These are phyloP conservation scores for Erythrophleum ivorense DNA, from an alignment of 331 rosid genomes.

Conservation along the genomic window DNA sequence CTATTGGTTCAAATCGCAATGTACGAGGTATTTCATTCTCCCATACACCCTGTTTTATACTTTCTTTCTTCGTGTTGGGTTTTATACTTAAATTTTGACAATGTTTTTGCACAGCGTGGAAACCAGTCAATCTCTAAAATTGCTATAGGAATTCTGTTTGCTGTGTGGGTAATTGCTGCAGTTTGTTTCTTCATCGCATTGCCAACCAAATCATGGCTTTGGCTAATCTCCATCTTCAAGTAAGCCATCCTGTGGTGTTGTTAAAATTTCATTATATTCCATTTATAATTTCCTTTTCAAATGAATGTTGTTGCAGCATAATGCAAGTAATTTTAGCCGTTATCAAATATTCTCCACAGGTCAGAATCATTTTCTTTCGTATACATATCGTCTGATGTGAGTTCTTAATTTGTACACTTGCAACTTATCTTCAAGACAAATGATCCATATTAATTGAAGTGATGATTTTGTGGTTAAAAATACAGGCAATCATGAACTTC, in stretches of 20 bases:
- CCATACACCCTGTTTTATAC: background rate
- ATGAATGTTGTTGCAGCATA: conserved; percentile 54
- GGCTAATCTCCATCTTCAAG: conserved; percentile 71
- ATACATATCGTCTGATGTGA: too few relatives aligned
- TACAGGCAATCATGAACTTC: conserved; percentile 71
- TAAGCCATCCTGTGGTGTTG: conserved; percentile 24
- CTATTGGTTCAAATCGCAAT: conserved; percentile 61
- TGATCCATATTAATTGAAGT: too few relatives aligned
- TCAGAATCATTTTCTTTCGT: conserved; percentile 28
- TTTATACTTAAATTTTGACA: too few relatives aligned
- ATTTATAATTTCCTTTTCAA: conserved; percentile 21
- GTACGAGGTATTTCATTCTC: conserved; percentile 57
- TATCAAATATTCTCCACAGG: conserved; percentile 81
- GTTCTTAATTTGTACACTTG: too few relatives aligned
- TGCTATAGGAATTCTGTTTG: conserved; percentile 47
- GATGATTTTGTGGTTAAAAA: background rate
- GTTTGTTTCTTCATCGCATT: conserved; percentile 70
- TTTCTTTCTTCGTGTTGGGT: too few relatives aligned
- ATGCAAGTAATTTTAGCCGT: conserved; percentile 69
- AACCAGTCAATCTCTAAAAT: conserved; percentile 61
- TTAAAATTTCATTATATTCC: conserved; percentile 2
- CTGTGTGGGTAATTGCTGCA: conserved; percentile 60
- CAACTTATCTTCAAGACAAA: too few relatives aligned
- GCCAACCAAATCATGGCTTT: conserved; percentile 74
- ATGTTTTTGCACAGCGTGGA: conserved; percentile 62